These are phyloP conservation scores for Psilocybe subaeruginosa DNA, from an alignment of 768 basidiomycete species.

Conservation along the genomic window DNA sequence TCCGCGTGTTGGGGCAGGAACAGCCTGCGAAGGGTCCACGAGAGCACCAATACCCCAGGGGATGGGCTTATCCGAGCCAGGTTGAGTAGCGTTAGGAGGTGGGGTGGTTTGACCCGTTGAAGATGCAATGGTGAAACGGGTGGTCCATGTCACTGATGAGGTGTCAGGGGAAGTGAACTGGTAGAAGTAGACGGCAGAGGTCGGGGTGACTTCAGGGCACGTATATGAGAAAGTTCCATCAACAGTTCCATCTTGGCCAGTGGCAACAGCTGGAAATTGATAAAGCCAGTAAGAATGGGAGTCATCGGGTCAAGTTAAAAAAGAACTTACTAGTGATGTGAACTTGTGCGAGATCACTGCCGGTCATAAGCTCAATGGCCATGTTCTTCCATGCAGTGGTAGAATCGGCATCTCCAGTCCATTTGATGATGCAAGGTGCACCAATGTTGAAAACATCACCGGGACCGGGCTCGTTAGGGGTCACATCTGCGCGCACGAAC, in stretches of 20 bases:
- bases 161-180: constrained; percentile 61
- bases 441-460: constrained; percentile 62
- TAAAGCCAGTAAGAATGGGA: not conserved
- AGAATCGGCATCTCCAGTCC: constrained; percentile 55
- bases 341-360: constrained; percentile 70
- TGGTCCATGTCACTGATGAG: constrained; percentile 61
- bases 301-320: not conserved
- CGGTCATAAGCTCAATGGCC: constrained; percentile 82
- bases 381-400: constrained; percentile 70
- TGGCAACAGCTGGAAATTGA: constrained; percentile 56
- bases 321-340: constrained; percentile 60
- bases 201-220: constrained; percentile 69
- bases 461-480: constrained; percentile 63
- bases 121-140: constrained; percentile 74
- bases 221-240: constrained; percentile 51
- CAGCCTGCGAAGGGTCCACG: constrained; percentile 42
- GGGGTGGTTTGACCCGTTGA: constrained; percentile 45
- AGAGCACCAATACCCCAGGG: constrained; percentile 73
- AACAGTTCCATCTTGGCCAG: constrained; percentile 63
- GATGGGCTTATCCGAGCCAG: constrained; percentile 51
- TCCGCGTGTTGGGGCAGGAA: constrained; percentile 35
- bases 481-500: constrained; percentile 56
- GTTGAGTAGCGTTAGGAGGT: constrained; percentile 57
- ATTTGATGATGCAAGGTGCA: constrained; percentile 53
- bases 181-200: constrained; percentile 80